Evolutionary conservation across 331 rosid species (phyloP).

Genomic region (Cydonia oblonga): DNA sequence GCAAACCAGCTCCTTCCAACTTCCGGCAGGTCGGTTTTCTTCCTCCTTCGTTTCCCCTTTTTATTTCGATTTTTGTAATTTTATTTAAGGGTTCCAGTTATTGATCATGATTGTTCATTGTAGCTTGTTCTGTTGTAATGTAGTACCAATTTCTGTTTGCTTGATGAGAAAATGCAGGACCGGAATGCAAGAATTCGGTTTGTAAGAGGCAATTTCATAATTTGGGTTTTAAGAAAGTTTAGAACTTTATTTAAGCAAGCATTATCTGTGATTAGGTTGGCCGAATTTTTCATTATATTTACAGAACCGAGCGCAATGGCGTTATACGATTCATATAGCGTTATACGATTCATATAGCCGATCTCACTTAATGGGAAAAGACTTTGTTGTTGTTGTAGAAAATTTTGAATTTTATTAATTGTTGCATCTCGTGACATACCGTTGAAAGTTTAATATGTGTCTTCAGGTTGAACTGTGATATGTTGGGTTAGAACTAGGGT

Average conservation of each 20-base stretch:
- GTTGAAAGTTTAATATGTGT: neutral
- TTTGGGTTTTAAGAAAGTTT: neutral
- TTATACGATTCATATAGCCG: too few relatives aligned
- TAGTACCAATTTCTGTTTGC: neutral
- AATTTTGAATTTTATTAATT: neutral
- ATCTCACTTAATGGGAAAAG: too few relatives aligned
- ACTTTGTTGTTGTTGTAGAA: too few relatives aligned
- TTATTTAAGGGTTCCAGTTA: neutral
- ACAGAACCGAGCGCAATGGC: too few relatives aligned
- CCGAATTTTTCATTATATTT: neutral
- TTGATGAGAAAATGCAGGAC: neutral
- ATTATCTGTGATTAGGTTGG: neutral
- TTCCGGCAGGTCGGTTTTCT: conserved; percentile 43
- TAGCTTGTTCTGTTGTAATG: neutral
- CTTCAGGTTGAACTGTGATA: neutral
- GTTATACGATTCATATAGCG: too few relatives aligned
- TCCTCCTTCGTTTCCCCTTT: neutral
- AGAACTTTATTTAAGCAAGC: neutral
- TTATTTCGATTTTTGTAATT: neutral
- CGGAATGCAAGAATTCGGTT: neutral
- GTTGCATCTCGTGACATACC: neutral
- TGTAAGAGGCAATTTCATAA: neutral
- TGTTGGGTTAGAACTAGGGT: neutral
- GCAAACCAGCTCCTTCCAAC: conserved; percentile 23
- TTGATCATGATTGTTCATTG: neutral